Conservation (phyloP, 2,329 filamentous ascomycete genomes). For the Fusarium sp. region DNA sequence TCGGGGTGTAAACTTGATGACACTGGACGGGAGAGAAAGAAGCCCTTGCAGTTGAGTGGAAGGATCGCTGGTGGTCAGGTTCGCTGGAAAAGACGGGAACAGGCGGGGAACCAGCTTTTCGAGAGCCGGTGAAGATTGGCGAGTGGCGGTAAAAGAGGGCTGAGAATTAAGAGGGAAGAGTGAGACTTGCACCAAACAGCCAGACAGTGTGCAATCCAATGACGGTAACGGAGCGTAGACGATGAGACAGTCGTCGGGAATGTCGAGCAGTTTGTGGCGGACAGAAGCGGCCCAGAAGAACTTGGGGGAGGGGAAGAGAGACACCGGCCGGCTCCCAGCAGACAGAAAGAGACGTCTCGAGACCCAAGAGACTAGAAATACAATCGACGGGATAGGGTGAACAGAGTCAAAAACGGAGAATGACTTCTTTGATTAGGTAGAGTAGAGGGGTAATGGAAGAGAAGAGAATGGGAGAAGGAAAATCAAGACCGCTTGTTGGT, state of each 20-base stretch:
- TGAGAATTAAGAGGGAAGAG: slow-evolving; percentile 14
- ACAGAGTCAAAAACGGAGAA: slow-evolving; percentile 1
- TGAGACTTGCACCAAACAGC: slow-evolving; percentile 3
- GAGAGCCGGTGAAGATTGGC: slow-evolving; percentile 30
- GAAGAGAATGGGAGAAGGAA: neutral
- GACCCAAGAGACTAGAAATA: slow-evolving; percentile 18
- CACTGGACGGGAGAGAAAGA: slow-evolving; percentile 3
- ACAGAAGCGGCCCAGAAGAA: neutral
- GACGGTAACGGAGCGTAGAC: neutral
- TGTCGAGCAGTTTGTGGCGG: slow-evolving; percentile 23
- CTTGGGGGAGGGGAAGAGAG: neutral
- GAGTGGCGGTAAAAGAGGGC: slow-evolving; percentile 29
- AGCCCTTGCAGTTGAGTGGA: slow-evolving; percentile 8
- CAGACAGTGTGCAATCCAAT: slow-evolving; percentile 25
- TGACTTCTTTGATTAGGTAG: neutral
- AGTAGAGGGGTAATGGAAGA: neutral
- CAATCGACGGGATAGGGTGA: slow-evolving; percentile 5
- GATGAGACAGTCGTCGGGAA: slow-evolving; percentile 18
- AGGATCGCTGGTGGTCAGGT: slow-evolving; percentile 17
- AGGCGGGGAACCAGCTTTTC: slow-evolving; percentile 32
- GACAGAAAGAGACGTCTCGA: slow-evolving; percentile 16
- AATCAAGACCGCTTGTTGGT: slow-evolving; percentile 11
- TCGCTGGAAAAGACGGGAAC: slow-evolving; percentile 29
- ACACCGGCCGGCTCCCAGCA: neutral
- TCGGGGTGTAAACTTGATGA: neutral